Evolutionary conservation across 2,329 filamentous ascomycete species (phyloP).

Genomic region (Penicillium sp.): DNA sequence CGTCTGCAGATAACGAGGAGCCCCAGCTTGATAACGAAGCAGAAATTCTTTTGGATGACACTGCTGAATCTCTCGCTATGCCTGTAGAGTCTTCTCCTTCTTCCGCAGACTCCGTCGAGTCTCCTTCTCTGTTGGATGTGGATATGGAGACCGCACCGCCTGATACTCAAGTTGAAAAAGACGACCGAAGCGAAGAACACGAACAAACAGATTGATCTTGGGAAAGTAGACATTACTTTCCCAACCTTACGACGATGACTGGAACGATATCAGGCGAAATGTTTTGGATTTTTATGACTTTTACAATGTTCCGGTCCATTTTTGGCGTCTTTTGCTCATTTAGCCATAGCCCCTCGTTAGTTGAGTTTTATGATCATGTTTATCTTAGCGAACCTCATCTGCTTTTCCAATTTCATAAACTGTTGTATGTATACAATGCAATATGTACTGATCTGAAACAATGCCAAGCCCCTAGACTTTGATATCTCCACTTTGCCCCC

Average conservation of each 20-base stretch:
- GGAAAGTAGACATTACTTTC: not conserved
- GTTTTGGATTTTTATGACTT: constrained; percentile 6
- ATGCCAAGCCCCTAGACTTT: constrained; percentile 2
- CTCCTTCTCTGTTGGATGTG: not conserved
- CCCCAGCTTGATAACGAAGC: not conserved
- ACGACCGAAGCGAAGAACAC: not conserved
- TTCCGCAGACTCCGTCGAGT: not conserved
- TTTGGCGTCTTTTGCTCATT: constrained; percentile 1
- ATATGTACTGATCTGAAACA: not conserved
- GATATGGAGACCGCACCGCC: not conserved
- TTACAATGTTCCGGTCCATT: constrained; percentile 2
- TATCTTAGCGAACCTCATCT: not conserved
- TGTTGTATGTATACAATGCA: not conserved
- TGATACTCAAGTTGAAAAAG: not conserved
- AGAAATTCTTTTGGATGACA: not conserved
- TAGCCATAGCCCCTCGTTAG: constrained; percentile 2
- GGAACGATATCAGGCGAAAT: constrained; percentile 20
- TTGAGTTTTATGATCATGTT: not conserved
- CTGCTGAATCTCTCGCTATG: not conserved
- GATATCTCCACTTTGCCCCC: constrained; percentile 8
- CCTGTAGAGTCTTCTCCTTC: not conserved
- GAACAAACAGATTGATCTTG: not conserved
- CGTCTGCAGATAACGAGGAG: not conserved
- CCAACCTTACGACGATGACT: constrained; percentile 15
- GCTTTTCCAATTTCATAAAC: not conserved